Evolutionary conservation across 2,329 filamentous ascomycete species (phyloP), one percentile per base, ranked within the genome.

Genomic region (Lasiodiplodia citricola): DNA sequence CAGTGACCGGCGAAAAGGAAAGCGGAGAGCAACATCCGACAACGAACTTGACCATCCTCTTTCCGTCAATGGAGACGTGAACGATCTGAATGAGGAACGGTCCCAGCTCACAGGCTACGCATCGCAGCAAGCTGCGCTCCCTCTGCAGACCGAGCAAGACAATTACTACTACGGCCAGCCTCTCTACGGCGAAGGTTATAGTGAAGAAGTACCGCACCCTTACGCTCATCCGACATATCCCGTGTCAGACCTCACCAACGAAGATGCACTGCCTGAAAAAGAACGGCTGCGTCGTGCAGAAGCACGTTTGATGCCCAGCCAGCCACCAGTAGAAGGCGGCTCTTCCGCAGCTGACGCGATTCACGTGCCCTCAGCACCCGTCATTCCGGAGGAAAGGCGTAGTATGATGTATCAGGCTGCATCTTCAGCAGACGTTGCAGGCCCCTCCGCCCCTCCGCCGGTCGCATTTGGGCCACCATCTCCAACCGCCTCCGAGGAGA

Each of bases 281-380:
- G 91, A 96, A 70, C 89, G 90, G 60, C 81, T 96, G 69, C 88
- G 90, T 57, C 88, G 88, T 69, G 93, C 93, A 51, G 94, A 97
- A 80, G 87, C 91, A 72, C 87, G 90, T 57, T 82, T 97, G 5
- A 80, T 97, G 25, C 95, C 95, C 2, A 97, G 94, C 75, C 90
- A 90, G 74, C 94, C 92, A 16, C 87, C 91, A 41, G 82, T 52
- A n/a, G 60, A 81, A n/a, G 75, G 74, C 3, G 72, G 73, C 41
- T 82, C 84, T 41, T 81, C 82, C 18, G 82, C 83, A 5, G 76
- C 80, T 13, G 77, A 68, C 28, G 71, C 71, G 16, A 71, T 70
- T 35, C 75, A 79, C 62, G 74, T 73, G 16, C 73, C 80, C 7
- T 80, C 79, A 10, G 79, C 80, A 3, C 80, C 80, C 6, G 56